Evolutionary conservation across 2,329 filamentous ascomycete genomes (phyloP).

Genomic region (Cytospora paraplurivora): DNA sequence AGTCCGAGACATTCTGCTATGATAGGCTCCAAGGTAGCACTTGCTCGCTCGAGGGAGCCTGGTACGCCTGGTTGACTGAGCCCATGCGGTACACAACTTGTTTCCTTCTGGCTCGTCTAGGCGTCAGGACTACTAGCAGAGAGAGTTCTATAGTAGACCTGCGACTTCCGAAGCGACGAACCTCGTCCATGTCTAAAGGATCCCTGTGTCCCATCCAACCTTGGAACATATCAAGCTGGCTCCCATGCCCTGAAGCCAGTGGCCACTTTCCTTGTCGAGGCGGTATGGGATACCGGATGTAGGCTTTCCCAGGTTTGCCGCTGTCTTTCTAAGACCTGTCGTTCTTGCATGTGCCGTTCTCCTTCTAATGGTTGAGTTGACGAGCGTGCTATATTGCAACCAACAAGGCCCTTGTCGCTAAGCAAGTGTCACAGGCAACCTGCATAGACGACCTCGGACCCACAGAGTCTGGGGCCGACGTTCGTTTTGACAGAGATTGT

Average conservation of each 20-base stretch:
- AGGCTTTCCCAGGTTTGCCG: neutral
- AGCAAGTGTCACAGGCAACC: slow-evolving; percentile 12
- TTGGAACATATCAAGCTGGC: neutral
- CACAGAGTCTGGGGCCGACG: neutral
- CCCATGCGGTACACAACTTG: neutral
- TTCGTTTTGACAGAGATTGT: too few species aligned
- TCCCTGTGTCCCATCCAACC: neutral
- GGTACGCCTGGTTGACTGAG: neutral
- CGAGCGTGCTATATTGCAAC: slow-evolving; percentile 18
- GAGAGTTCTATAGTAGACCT: neutral
- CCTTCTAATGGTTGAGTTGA: slow-evolving; percentile 7
- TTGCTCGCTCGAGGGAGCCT: neutral
- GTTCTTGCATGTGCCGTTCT: slow-evolving; percentile 11
- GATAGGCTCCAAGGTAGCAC: neutral
- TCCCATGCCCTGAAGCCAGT: neutral
- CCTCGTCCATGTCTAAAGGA: neutral
- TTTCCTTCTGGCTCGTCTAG: slow-evolving; percentile 1
- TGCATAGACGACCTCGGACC: neutral
- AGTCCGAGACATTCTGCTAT: slow-evolving; percentile 1
- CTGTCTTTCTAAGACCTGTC: slow-evolving; percentile 3
- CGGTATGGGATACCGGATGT: neutral
- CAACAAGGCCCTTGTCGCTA: slow-evolving; percentile 10
- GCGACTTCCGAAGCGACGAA: neutral
- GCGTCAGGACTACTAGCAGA: neutral
- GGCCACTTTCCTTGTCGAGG: neutral